A percentile compares a stretch with the other conserved stretches of the same genome.
phyloP scores from a whole-genome alignment of 2,329 filamentous ascomycete genomes.

The Botrytis cinerea region DNA sequence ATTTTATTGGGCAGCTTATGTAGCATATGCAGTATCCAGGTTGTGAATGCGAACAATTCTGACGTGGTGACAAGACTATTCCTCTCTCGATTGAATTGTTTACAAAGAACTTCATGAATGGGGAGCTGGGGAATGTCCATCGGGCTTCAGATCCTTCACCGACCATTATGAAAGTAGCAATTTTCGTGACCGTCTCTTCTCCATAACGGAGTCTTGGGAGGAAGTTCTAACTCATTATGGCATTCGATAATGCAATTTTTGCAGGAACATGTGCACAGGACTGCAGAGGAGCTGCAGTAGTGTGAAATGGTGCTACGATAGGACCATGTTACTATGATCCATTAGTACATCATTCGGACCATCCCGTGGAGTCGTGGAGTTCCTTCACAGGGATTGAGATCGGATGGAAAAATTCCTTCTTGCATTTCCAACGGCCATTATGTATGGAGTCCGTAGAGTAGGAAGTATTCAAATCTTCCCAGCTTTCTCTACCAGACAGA shows the following conservation, averaged over 20 bases:
- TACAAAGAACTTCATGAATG: neutral
- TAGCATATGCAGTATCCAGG: neutral
- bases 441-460: neutral
- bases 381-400: neutral
- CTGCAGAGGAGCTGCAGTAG: constrained; percentile 1
- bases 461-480: neutral
- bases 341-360: neutral
- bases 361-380: neutral
- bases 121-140: neutral
- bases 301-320: neutral
- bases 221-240: neutral
- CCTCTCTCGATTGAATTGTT: constrained; percentile 4
- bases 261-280: constrained; percentile 18
- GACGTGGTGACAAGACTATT: constrained; percentile 15
- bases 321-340: neutral
- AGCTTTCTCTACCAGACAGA: neutral
- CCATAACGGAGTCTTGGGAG: neutral
- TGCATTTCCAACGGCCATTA: neutral
- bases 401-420: constrained; percentile 1
- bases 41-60: constrained; percentile 5
- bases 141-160: neutral
- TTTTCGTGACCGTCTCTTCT: neutral
- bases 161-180: neutral
- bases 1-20: neutral
- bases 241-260: constrained; percentile 8